These are phyloP conservation scores for Salix arbutifolia DNA, from an alignment of 345 rosid genomes.

Conservation along the genomic window DNA sequence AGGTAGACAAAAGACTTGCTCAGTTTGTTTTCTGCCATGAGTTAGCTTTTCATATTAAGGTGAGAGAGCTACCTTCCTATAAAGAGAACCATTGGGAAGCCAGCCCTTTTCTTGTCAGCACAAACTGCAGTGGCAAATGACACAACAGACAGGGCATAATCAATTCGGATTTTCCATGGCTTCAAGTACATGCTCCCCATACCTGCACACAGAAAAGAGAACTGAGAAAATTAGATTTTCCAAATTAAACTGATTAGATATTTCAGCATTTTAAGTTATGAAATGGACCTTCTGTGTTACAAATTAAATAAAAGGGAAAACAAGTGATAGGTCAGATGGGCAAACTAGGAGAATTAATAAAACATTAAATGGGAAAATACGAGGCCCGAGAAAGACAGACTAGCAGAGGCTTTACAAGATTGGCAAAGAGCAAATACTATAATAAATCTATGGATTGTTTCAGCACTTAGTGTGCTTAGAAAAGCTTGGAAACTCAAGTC, in stretches of 20 bases:
- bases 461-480: not conserved
- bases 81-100: conserved; percentile 71
- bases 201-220: conserved; percentile 34
- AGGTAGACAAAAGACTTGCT: conserved; percentile 10
- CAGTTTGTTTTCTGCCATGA: not conserved
- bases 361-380: not conserved
- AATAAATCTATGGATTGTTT: not conserved
- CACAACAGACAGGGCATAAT: conserved; percentile 82
- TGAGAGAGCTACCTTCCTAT: conserved; percentile 52
- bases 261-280: not conserved
- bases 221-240: not conserved
- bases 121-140: conserved; percentile 91
- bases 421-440: not conserved
- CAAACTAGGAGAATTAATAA: not conserved
- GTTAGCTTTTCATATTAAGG: not conserved
- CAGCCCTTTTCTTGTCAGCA: conserved; percentile 79
- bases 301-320: not conserved
- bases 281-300: not conserved
- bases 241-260: not conserved
- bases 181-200: conserved; percentile 94
- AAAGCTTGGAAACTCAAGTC: not conserved
- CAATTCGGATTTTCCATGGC: conserved; percentile 71
- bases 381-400: not conserved
- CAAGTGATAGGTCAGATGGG: not conserved
- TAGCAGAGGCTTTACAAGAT: not conserved